Percentiles rank a stretch among this genome's conserved stretches.
These are phyloP conservation scores for Paracoccidioides brasiliensis DNA, from an alignment of 2,329 filamentous ascomycete species.

Conservation along the genomic window DNA sequence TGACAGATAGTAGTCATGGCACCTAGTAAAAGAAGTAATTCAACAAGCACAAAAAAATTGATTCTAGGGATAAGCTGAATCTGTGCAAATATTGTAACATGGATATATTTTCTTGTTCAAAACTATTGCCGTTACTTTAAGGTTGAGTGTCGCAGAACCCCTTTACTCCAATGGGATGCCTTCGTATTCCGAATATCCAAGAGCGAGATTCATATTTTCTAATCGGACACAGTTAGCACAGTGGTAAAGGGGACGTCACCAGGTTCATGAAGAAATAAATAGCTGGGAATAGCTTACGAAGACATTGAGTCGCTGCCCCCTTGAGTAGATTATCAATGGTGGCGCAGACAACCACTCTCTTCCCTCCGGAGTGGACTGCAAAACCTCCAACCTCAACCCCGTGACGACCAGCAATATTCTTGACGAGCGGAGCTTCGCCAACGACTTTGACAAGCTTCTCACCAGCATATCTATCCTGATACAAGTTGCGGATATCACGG, in stretches of 20 bases:
- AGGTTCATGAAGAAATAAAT: constrained; percentile 2
- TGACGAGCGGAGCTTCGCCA: constrained; percentile 76
- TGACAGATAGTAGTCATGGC: neutral
- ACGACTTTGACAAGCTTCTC: constrained; percentile 90
- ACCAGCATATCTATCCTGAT: constrained; percentile 90
- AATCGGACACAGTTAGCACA: constrained; percentile 8
- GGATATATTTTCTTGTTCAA: neutral
- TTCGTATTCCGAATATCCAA: constrained; percentile 79
- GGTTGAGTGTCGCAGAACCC: neutral
- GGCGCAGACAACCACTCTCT: constrained; percentile 84
- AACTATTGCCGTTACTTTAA: neutral
- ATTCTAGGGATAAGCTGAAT: neutral
- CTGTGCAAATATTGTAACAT: neutral
- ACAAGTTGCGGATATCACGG: constrained; percentile 83
- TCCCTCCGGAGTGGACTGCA: constrained; percentile 78
- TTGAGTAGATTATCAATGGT: constrained; percentile 92
- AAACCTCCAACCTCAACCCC: constrained; percentile 91
- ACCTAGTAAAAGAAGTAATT: neutral
- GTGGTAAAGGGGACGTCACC: neutral
- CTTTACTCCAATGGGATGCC: constrained; percentile 55
- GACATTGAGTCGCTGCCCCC: constrained; percentile 82
- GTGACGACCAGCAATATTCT: constrained; percentile 71
- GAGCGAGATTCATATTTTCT: constrained; percentile 91
- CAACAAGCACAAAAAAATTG: neutral
- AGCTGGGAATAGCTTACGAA: constrained; percentile 50